Base-by-base conservation (phyloP, 306 rosid genomes). In the Adenanthera pavonina region DNA sequence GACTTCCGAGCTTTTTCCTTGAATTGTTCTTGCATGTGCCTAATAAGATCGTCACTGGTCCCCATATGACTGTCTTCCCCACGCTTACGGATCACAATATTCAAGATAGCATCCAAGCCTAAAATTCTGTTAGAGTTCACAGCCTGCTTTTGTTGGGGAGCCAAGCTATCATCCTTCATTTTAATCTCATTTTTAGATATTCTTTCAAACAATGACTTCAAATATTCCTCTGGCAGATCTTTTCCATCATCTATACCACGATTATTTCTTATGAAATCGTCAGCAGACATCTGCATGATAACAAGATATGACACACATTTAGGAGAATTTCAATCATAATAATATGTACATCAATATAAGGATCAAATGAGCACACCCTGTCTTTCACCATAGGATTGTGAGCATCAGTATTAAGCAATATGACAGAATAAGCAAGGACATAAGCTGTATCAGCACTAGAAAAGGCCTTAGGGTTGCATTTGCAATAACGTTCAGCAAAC, bases 181-280 rank as follows among this genome's bases (percentile, higher is more conserved):
- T 96, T 96, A 85, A 96, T 96, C 88, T 96, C 99, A 83, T 84
- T 92, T 90, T 89, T 92, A 78, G 97, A 89, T 85, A 96, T 89
- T 82, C 99, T 85, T 65, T 91, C 98, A 90, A 82, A 96, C 82
- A 96, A 78, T 41, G 97, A 90, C 88, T 92, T 92, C 92, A 96
- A 61, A 87, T 92, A 89, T 84, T 89, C 97, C 84, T 94, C 97
- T 25, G 94, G 92, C 62, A 96, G 89, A 90, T 96, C 99, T 87
- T 94, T 94, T 66, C 99, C 99, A 88, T 96, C 99, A 87, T 96
- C 99, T 83, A 96, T 88, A 77, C 99, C 99, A 14, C 99, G 98
- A 77, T 94, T 96, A 84, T 96, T 96, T 87, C 97, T 91, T 78
- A 96, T 92, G 87, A 96, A 96, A 91, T 94, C 98, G 84, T 96